These are phyloP conservation scores for Solanum chmielewskii DNA, from an alignment of 257 asterid species.

Conservation along the genomic window DNA sequence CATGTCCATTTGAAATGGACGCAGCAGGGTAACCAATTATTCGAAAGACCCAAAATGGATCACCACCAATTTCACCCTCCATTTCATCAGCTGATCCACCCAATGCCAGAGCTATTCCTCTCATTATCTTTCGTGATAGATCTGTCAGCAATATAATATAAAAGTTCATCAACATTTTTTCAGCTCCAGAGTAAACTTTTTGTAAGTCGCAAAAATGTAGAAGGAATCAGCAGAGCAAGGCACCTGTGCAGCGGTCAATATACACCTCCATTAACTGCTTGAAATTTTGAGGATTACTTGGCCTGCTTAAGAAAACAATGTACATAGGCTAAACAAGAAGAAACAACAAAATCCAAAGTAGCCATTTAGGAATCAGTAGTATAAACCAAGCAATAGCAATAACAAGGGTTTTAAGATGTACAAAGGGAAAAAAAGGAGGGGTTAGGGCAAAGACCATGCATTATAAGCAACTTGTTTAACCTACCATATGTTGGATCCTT, in stretches of 20 bases:
- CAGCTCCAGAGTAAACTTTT: background rate
- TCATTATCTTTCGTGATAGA: slow-evolving; percentile 75
- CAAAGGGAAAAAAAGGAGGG: background rate
- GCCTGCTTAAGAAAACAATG: slow-evolving; percentile 39
- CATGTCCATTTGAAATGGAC: slow-evolving; percentile 19
- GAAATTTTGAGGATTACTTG: slow-evolving; percentile 53
- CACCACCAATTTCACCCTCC: slow-evolving; percentile 72
- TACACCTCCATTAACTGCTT: slow-evolving; percentile 58
- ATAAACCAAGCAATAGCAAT: background rate
- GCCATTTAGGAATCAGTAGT: background rate
- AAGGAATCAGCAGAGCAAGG: background rate
- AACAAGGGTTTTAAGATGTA: background rate
- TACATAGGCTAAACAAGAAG: background rate
- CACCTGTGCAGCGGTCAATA: slow-evolving; percentile 73
- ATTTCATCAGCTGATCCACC: slow-evolving; percentile 51
- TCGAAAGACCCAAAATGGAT: slow-evolving; percentile 94
- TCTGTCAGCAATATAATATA: slow-evolving; percentile 24
- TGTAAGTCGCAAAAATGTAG: background rate
- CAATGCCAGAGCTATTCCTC: slow-evolving; percentile 67
- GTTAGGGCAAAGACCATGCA: background rate
- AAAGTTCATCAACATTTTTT: background rate
- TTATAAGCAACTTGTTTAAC: background rate
- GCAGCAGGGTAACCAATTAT: slow-evolving; percentile 80
- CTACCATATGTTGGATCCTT: slow-evolving; percentile 74
- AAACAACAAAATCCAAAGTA: background rate